Evolutionary conservation across 1,139 yeast genomes (phyloP), one percentile per base, ranked within the genome.

Genomic region (Magnusiomyces paraingens): DNA sequence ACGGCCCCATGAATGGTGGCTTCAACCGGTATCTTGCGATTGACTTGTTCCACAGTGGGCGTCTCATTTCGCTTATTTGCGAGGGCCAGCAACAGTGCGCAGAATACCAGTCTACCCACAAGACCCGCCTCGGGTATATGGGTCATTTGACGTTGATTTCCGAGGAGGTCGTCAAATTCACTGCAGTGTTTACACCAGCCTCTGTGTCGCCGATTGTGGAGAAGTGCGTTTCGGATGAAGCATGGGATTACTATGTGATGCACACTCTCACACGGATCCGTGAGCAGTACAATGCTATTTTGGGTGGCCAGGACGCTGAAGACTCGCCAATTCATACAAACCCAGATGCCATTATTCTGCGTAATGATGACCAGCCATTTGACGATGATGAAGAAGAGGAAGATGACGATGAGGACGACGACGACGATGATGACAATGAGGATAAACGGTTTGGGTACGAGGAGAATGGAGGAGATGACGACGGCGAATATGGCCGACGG

Each of bases 131-230:
- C 57, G 99, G 99, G 1, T 94, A 86, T 69, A 94, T 93, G 95
- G 99, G 99, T 32, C 99, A 93, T 70, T 76, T 93, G 66, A 93
- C 97, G 0, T 76, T 93, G 59, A 91, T 94, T 59, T 95, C 97
- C 8, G 99, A 94, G 67, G 99, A 93, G 68, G 95, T 93, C 47
- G 97, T 93, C 56, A 94, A 94, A 68, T 93, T 93, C 68, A 86
- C 91, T 32, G 89, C 88, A 50, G 71, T 85, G 20, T 85, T 83
- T 62, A 83, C 89, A 1, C 79, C 84, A 42, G 80, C 76, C 59
- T 72, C 82, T 1, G 71, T 85, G 36, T 80, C 88, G 54, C 79
- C 79, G 32, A 72, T 79, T 15, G 83, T 88, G 39, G 82, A 82
- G 57, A 76, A 73, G 20, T 82, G 82, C 49, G 78, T 83, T 10